Conservation (phyloP, 768 basidiomycete genomes). For the Pleurotus eryngii region DNA sequence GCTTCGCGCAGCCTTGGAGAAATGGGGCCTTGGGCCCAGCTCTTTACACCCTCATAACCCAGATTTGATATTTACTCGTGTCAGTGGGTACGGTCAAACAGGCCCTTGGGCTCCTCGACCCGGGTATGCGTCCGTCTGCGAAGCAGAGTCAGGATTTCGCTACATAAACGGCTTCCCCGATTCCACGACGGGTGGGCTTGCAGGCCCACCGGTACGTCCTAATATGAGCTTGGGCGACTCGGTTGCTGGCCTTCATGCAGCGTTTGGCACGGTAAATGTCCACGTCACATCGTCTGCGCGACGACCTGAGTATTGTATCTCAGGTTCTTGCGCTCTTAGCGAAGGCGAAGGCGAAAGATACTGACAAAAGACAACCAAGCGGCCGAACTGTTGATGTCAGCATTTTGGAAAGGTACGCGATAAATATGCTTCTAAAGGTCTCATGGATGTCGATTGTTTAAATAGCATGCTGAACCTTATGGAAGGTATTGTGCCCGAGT, state of each 20-base stretch:
- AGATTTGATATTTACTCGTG: constrained; percentile 85
- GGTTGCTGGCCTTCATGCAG: constrained; percentile 68
- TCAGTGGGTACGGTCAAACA: constrained; percentile 74
- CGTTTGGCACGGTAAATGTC: constrained; percentile 60
- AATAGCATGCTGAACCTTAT: constrained; percentile 72
- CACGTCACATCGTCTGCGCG: not conserved
- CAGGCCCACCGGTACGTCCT: constrained; percentile 64
- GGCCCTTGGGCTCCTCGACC: constrained; percentile 71
- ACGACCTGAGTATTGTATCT: not conserved
- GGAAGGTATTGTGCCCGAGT: constrained; percentile 77
- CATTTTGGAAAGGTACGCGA: constrained; percentile 60
- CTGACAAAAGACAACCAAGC: constrained; percentile 23
- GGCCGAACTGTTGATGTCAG: constrained; percentile 70
- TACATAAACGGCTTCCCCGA: constrained; percentile 70
- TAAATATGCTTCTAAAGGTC: not conserved
- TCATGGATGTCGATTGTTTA: not conserved
- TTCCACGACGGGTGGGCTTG: constrained; percentile 45
- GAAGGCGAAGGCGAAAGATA: constrained; percentile 26
- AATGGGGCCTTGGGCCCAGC: constrained; percentile 61
- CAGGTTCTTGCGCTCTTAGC: constrained; percentile 61
- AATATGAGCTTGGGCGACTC: constrained; percentile 75
- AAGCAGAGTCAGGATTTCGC: constrained; percentile 72
- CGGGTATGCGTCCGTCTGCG: constrained; percentile 73
- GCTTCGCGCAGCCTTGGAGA: constrained; percentile 52
- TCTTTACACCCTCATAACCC: constrained; percentile 73